Evolutionary conservation across 2,329 filamentous ascomycete genomes (phyloP).

Genomic region (Endoconidiophora laricicola): DNA sequence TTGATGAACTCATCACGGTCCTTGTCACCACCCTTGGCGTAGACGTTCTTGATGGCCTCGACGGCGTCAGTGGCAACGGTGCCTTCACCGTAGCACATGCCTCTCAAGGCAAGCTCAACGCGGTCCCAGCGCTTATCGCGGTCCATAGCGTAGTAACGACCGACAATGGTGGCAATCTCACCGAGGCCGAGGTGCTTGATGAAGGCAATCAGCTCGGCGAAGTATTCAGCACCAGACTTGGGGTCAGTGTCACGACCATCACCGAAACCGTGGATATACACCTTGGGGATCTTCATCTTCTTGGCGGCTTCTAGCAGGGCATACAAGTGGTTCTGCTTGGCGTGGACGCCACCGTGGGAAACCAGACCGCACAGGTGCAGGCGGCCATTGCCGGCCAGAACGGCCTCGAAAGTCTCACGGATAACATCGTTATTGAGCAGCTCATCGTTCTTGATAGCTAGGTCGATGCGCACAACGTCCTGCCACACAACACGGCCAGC

Average conservation of each 20-base stretch:
- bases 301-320: conserved; percentile 80
- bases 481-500: conserved; percentile 97
- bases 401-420: conserved; percentile 56
- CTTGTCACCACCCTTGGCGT: conserved; percentile 47
- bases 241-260: conserved; percentile 96
- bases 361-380: conserved; percentile 85
- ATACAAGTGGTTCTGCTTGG: conserved; percentile 87
- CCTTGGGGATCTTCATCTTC: conserved; percentile 68
- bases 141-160: conserved; percentile 98
- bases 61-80: conserved; percentile 74
- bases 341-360: conserved; percentile 91
- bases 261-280: conserved; percentile 98
- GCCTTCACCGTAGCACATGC: conserved; percentile 69
- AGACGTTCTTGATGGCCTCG: conserved; percentile 71
- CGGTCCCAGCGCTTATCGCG: conserved; percentile 98
- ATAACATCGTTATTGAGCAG: conserved; percentile 62
- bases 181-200: conserved; percentile 72
- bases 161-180: conserved; percentile 81
- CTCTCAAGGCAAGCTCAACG: conserved; percentile 77
- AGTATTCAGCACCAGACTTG: conserved; percentile 76
- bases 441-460: conserved; percentile 72
- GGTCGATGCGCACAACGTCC: conserved; percentile 91
- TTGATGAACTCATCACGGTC: conserved; percentile 98
- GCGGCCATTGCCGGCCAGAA: conserved; percentile 76
- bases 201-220: conserved; percentile 69